Percentiles rank a stretch among this genome's conserved stretches.
phyloP scores from a whole-genome alignment of 2,329 filamentous ascomycete genomes.

The Fusarium nurragi region DNA sequence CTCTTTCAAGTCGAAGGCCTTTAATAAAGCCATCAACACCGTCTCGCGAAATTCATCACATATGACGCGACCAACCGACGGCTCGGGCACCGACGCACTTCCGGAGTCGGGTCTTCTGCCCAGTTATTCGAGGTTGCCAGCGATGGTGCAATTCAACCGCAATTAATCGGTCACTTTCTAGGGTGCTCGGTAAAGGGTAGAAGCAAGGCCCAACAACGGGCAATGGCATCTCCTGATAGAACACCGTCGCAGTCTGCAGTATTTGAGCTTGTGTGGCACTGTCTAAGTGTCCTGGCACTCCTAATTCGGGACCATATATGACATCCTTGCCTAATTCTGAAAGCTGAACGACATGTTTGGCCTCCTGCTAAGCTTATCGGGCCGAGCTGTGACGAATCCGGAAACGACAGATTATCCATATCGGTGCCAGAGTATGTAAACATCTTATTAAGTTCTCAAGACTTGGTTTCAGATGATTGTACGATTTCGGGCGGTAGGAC shows the following conservation, averaged over 20 bases:
- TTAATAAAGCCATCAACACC: conserved; percentile 10
- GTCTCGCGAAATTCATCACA: conserved; percentile 24
- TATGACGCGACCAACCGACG: conserved; percentile 37
- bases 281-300: conserved; percentile 5
- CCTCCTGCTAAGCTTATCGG: conserved; percentile 33
- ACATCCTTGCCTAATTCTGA: conserved; percentile 21
- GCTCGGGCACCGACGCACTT: conserved; percentile 28
- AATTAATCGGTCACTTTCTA: background rate
- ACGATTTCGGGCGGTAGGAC: conserved; percentile 43
- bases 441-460: conserved; percentile 23
- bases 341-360: conserved; percentile 30
- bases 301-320: conserved; percentile 15
- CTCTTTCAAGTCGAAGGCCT: conserved; percentile 11
- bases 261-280: conserved; percentile 22
- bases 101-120: conserved; percentile 8
- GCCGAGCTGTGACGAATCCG: conserved; percentile 37
- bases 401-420: conserved; percentile 24
- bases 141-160: background rate
- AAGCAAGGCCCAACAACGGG: conserved; percentile 15
- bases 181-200: conserved; percentile 1
- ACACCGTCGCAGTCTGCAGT: conserved; percentile 28
- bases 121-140: conserved; percentile 8
- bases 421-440: conserved; percentile 8
- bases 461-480: conserved; percentile 46
- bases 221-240: conserved; percentile 19